Percentiles rank a stretch among this genome's conserved stretches.
Evolutionary conservation across 2,329 filamentous ascomycete species (phyloP).

Genomic region (Emmonsiellopsis sp.): DNA sequence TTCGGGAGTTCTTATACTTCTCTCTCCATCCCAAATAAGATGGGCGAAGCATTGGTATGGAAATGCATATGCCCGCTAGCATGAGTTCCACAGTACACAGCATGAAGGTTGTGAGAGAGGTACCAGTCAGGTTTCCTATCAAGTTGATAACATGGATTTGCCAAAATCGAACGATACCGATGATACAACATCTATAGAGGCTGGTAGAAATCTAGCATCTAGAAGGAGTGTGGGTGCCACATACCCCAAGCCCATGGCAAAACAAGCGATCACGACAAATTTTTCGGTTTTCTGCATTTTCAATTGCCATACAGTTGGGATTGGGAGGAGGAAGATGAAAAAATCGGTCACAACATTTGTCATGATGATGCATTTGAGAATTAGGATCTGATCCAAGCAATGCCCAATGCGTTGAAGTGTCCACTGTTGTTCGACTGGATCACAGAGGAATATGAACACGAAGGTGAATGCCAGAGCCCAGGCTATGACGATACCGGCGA

Average conservation of each 20-base stretch:
- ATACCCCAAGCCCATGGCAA: background rate
- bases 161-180: conserved; percentile 2
- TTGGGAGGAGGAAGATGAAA: background rate
- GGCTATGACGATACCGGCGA: background rate
- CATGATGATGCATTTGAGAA: conserved; percentile 1
- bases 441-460: background rate
- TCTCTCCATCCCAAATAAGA: background rate
- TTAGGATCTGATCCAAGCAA: background rate
- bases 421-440: background rate
- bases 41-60: conserved; percentile 1
- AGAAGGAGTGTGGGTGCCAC: background rate
- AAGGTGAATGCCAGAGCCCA: conserved; percentile 1
- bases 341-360: conserved; percentile 1
- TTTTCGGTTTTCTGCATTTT: conserved; percentile 1
- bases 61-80: background rate
- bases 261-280: background rate
- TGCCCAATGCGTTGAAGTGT: background rate
- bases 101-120: background rate
- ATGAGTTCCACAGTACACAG: conserved; percentile 1
- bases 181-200: conserved; percentile 1
- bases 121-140: conserved; percentile 1
- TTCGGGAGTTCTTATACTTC: background rate
- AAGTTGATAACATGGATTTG: background rate
- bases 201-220: background rate
- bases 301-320: background rate